phyloP scores from a whole-genome alignment of 2,329 filamentous ascomycete genomes.

The Erysiphe pulchra region DNA sequence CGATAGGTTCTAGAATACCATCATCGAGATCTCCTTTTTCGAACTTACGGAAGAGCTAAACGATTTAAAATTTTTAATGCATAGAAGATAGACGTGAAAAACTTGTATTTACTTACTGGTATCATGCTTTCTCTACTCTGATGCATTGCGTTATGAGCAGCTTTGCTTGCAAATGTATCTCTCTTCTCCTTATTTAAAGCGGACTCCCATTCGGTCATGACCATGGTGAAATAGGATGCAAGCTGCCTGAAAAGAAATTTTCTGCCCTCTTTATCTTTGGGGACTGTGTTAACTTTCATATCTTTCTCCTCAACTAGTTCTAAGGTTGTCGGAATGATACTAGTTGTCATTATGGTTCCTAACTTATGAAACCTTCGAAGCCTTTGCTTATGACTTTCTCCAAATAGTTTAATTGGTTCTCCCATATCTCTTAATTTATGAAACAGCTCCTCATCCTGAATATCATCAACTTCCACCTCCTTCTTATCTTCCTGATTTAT shows the following conservation, averaged over 20 bases:
- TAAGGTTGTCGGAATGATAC: constrained; percentile 71
- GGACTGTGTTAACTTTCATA: constrained; percentile 52
- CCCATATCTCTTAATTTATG: constrained; percentile 41
- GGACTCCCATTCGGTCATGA: constrained; percentile 66
- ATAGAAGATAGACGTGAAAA: constrained; percentile 2
- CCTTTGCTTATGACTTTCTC: constrained; percentile 45
- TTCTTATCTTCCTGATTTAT: constrained; percentile 26
- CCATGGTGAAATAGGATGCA: constrained; percentile 86
- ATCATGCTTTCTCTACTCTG: constrained; percentile 71
- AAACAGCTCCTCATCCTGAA: constrained; percentile 45
- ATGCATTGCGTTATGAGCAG: constrained; percentile 62
- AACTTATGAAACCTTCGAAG: constrained; percentile 47
- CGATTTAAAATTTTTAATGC: not conserved
- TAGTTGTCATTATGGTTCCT: constrained; percentile 32
- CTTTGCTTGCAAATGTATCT: constrained; percentile 52
- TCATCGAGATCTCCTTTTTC: constrained; percentile 61
- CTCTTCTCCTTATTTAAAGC: constrained; percentile 42
- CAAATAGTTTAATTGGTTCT: constrained; percentile 56
- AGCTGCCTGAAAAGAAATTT: constrained; percentile 65
- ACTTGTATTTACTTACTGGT: constrained; percentile 23
- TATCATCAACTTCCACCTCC: constrained; percentile 28
- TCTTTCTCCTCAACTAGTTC: constrained; percentile 58
- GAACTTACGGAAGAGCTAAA: constrained; percentile 57
- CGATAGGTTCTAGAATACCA: constrained; percentile 52
- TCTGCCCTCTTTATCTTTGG: constrained; percentile 36